Base-by-base conservation (phyloP, 2,329 filamentous ascomycete species). In the Apiospora kogelbergensis region DNA sequence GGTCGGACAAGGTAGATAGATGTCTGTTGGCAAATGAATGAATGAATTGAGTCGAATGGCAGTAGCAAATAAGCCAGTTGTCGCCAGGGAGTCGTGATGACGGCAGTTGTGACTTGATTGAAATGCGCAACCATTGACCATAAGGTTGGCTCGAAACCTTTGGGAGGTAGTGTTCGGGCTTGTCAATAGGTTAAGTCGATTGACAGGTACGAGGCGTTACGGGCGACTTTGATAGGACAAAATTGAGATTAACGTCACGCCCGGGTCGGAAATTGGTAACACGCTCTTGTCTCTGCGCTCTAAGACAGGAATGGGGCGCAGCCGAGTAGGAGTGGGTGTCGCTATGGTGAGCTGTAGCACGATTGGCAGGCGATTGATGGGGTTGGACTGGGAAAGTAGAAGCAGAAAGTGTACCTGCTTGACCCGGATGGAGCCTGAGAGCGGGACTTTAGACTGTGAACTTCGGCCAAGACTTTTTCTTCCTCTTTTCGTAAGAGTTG, bases 211-310 rank as follows among this genome's bases (percentile, higher is more conserved):
- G 53, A 48, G 22, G 46, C 24, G 24, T 30, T 53, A 17, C 46
- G 24, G 42, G 24, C 63, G 15, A 65, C 11, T 45, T 65, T 45
- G 40, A 45, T 45, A 65, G 30, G 41, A 22, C 44, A 33, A 45
- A 45, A 45, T 45, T 33, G 63, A 65, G 63, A 45, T 65, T 65
- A 65, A 65, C 63, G 63, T 65, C 63, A 65, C 63, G 63, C n/a
- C n/a, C 63, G n/a, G 44, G n/a, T 30, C 41, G 63, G 63, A 60
- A 60, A 60, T 60, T 60, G 30, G 26, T 60, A 60, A 24, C 30
- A 37, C 26, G 22, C 24, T 60, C 9, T 30, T 37, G 53, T 60
- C 53, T 60, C 53, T 60, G 53, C 15, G 11, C 30, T 60, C 53
- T n/a, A 37, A 60, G 53, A 60, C 53, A 60, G 30, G 30, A 60